Percentiles rank a stretch among this genome's conserved stretches.
phyloP scores from a whole-genome alignment of 306 rosid species.

The Rosa chinensis region DNA sequence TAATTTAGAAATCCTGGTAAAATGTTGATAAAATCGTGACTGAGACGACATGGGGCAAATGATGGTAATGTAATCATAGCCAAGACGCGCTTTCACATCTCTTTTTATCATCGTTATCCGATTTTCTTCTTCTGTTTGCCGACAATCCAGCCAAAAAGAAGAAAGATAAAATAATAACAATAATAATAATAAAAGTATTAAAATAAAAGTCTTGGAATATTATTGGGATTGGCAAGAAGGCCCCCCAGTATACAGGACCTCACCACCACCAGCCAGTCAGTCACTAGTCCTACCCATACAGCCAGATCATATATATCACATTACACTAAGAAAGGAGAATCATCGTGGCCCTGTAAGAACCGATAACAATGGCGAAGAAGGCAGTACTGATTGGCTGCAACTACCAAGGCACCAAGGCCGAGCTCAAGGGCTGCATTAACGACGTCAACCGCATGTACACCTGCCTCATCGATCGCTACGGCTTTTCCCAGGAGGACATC shows the following conservation, averaged over 20 bases:
- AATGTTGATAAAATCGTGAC: no score
- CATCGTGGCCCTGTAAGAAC: not conserved
- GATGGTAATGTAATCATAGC: not conserved
- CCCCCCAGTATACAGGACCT: not conserved
- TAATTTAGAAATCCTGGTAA: no score
- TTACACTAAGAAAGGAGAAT: not conserved
- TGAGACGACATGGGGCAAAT: no score
- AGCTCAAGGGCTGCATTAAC: conserved; percentile 73
- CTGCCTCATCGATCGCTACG: conserved; percentile 51
- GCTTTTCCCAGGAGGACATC: conserved; percentile 54
- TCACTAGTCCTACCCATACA: not conserved
- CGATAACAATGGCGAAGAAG: conserved; percentile 52
- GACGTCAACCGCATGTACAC: conserved; percentile 62
- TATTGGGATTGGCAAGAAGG: not conserved
- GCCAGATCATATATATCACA: not conserved
- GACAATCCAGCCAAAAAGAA: not conserved
- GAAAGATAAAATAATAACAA: not conserved
- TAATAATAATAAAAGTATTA: no score
- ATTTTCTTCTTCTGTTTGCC: not conserved
- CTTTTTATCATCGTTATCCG: no score
- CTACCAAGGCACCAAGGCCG: conserved; percentile 74
- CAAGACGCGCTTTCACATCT: not conserved
- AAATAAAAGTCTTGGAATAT: not conserved
- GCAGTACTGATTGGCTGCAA: conserved; percentile 85
- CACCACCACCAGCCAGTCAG: not conserved